Evolutionary conservation across 441 rosid species (phyloP).

Genomic region (Metrosideros polymorpha): DNA sequence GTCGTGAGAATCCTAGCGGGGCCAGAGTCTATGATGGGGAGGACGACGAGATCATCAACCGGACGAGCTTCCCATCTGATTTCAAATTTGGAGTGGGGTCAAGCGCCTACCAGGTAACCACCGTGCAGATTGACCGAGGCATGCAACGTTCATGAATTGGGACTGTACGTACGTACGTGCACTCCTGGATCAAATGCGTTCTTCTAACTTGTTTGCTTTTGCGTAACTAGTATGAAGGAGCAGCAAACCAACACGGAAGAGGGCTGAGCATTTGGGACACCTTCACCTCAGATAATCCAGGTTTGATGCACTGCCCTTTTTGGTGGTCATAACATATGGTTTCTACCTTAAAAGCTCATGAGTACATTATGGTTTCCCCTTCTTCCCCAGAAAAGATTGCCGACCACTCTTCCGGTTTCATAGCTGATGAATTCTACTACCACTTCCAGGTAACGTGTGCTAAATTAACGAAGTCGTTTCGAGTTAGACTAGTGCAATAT

Average conservation of each 20-base stretch:
- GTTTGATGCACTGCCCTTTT: conserved; percentile 11
- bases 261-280: conserved; percentile 58
- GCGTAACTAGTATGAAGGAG: conserved; percentile 53
- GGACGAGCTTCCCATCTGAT: not conserved
- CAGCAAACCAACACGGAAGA: conserved; percentile 38
- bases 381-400: conserved; percentile 22
- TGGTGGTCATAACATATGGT: not conserved
- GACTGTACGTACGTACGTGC: not conserved
- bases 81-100: not conserved
- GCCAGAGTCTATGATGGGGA: not conserved
- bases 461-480: not conserved
- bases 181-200: not conserved
- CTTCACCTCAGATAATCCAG: conserved; percentile 33
- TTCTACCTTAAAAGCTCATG: not conserved
- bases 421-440: conserved; percentile 25
- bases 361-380: not conserved
- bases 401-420: conserved; percentile 20
- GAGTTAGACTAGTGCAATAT: not conserved
- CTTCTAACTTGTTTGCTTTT: not conserved
- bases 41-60: not conserved
- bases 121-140: not conserved
- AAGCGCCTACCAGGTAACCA: not conserved
- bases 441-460: conserved; percentile 10
- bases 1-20: not conserved
- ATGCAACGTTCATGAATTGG: not conserved